These are phyloP conservation scores for Aspergillus caelatus DNA, from an alignment of 2,329 filamentous ascomycete genomes.

Conservation along the genomic window DNA sequence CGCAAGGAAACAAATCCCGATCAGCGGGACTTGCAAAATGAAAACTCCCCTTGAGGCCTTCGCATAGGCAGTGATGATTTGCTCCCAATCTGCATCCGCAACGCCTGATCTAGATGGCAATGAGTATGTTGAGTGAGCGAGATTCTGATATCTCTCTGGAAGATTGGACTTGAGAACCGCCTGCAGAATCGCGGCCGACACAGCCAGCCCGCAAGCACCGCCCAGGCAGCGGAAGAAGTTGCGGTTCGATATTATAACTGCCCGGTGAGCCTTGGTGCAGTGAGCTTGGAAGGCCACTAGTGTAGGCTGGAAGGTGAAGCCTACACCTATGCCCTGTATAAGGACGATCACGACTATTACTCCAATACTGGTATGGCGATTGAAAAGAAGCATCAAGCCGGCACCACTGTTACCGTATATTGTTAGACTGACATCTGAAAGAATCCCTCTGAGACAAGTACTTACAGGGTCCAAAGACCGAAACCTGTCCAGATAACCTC, in stretches of 20 bases:
- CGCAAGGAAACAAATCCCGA: constrained; percentile 53
- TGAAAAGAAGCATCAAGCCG: constrained; percentile 57
- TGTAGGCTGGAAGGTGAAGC: constrained; percentile 56
- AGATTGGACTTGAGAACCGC: constrained; percentile 43
- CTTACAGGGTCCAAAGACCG: constrained; percentile 50
- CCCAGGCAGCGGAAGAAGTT: constrained; percentile 66
- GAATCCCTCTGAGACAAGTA: background rate
- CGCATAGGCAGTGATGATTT: constrained; percentile 56
- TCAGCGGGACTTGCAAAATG: constrained; percentile 58
- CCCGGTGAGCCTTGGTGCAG: constrained; percentile 58
- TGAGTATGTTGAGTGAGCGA: constrained; percentile 46
- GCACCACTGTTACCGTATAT: constrained; percentile 40
- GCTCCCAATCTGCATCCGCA: constrained; percentile 38
- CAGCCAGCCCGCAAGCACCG: constrained; percentile 60
- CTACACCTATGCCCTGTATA: constrained; percentile 57
- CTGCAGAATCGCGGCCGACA: constrained; percentile 57
- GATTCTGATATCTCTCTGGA: constrained; percentile 38
- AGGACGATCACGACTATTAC: constrained; percentile 56
- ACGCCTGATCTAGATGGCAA: constrained; percentile 33
- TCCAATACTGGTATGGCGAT: constrained; percentile 47
- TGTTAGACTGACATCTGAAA: background rate
- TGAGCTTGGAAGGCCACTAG: constrained; percentile 63
- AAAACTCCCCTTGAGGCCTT: constrained; percentile 60
- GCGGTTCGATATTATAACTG: constrained; percentile 63
- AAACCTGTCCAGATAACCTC: constrained; percentile 59